A percentile compares a stretch with the other conserved stretches of the same genome.
Evolutionary conservation across 2,329 filamentous ascomycete species (phyloP).

Genomic region (Fusarium keratoplasticum): DNA sequence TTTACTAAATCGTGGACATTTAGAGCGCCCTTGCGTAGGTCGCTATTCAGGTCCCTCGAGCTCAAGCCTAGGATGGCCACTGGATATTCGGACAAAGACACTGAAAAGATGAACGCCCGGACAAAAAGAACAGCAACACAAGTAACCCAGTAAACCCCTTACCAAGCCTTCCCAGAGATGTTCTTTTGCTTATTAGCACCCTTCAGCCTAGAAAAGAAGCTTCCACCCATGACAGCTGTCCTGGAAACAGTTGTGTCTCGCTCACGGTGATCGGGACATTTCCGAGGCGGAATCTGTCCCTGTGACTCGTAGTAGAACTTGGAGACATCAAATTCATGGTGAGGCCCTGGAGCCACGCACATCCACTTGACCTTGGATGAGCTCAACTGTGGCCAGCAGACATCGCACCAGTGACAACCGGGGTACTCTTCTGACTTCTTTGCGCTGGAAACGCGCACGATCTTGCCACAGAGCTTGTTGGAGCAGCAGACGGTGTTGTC

Average conservation of each 20-base stretch:
- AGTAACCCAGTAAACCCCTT: neutral
- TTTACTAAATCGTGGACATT: too few relatives aligned
- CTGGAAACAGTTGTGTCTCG: conserved; percentile 9
- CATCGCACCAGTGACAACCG: conserved; percentile 47
- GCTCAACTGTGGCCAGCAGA: conserved; percentile 49
- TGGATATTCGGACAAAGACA: too few relatives aligned
- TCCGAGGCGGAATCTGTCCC: conserved; percentile 38
- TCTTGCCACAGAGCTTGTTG: conserved; percentile 54
- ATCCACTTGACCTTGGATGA: conserved; percentile 34
- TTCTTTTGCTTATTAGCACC: conserved; percentile 21
- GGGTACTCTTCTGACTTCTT: conserved; percentile 39
- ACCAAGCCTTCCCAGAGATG: conserved; percentile 24
- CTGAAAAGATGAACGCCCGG: too few relatives aligned
- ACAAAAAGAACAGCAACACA: neutral
- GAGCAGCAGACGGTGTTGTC: conserved; percentile 50
- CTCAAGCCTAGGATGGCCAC: too few relatives aligned
- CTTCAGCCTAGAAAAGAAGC: conserved; percentile 21
- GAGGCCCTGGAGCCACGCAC: conserved; percentile 38
- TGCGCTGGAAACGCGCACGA: conserved; percentile 42
- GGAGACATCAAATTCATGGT: conserved; percentile 49
- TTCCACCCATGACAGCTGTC: conserved; percentile 14
- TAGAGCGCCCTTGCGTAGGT: too few relatives aligned
- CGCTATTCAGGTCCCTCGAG: too few relatives aligned
- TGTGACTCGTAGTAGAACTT: conserved; percentile 52
- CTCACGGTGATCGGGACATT: conserved; percentile 35